Percentiles rank a stretch among this genome's conserved stretches.
These are phyloP conservation scores for Hypoxylon sp. DNA, from an alignment of 2,329 filamentous ascomycete genomes.

Conservation along the genomic window DNA sequence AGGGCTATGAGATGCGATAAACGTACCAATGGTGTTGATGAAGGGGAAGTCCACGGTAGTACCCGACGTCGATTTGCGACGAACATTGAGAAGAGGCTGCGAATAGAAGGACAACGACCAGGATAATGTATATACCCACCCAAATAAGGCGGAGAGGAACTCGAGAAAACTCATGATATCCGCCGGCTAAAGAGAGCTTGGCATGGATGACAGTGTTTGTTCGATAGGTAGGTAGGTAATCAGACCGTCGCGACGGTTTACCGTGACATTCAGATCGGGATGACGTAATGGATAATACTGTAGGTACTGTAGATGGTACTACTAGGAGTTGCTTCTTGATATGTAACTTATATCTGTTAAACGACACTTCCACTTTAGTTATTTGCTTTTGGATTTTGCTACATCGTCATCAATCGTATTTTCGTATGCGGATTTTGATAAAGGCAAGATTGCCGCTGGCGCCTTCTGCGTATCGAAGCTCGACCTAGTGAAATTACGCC, in stretches of 20 bases:
- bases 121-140: conserved; percentile 78
- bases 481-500: conserved; percentile 5
- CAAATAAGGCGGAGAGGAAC: conserved; percentile 66
- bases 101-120: conserved; percentile 96
- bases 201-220: conserved; percentile 8
- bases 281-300: conserved; percentile 18
- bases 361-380: no score
- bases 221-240: no score
- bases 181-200: conserved; percentile 23
- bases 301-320: no score
- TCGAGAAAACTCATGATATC: conserved; percentile 54
- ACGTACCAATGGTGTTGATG: conserved; percentile 70
- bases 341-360: no score
- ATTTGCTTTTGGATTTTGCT: no score
- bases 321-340: no score
- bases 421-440: no score
- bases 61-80: conserved; percentile 79
- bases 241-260: conserved; percentile 1
- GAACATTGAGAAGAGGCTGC: conserved; percentile 82
- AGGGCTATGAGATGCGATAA: not conserved
- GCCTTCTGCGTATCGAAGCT: no score
- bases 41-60: conserved; percentile 89
- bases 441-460: no score
- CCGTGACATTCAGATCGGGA: conserved; percentile 5
- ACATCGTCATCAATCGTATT: no score